A percentile compares a stretch with the other conserved stretches of the same genome.
These are phyloP conservation scores for Jatropha podagrica DNA, from an alignment of 441 rosid species.

Conservation along the genomic window DNA sequence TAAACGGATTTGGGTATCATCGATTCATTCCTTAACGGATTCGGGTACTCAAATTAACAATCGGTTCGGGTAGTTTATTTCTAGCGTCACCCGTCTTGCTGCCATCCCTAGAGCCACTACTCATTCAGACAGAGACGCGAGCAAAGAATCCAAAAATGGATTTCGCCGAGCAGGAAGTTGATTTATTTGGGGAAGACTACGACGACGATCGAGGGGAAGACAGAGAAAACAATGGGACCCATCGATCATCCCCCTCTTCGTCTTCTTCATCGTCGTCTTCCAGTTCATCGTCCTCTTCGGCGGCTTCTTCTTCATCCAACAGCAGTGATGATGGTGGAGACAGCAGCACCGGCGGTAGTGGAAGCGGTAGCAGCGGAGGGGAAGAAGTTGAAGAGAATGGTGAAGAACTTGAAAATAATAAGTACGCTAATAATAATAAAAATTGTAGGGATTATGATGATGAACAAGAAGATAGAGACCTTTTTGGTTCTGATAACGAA, in stretches of 20 bases:
- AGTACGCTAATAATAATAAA: background rate
- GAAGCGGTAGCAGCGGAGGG: constrained; percentile 45
- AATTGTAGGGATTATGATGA: constrained; percentile 27
- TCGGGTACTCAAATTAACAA: too few relatives aligned
- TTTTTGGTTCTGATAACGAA: constrained; percentile 80
- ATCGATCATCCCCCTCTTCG: constrained; percentile 49
- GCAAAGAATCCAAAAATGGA: constrained; percentile 28
- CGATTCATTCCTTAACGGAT: too few relatives aligned
- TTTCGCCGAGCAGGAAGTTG: constrained; percentile 51
- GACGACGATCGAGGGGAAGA: constrained; percentile 38
- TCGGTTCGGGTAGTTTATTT: too few relatives aligned
- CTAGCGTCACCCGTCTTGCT: too few relatives aligned
- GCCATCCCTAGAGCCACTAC: too few relatives aligned
- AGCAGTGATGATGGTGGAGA: constrained; percentile 37
- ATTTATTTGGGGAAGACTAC: constrained; percentile 58
- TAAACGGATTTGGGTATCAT: too few relatives aligned
- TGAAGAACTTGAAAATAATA: constrained; percentile 40
- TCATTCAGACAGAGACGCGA: background rate
- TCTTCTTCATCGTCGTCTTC: constrained; percentile 56
- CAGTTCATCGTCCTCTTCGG: constrained; percentile 61
- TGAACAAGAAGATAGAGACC: constrained; percentile 53
- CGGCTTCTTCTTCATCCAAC: constrained; percentile 55
- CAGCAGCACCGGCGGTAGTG: constrained; percentile 46
- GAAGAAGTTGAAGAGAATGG: constrained; percentile 49
- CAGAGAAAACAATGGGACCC: constrained; percentile 26